Conservation (phyloP, 2,329 filamentous ascomycete genomes). For the Daldinia eschscholtzii region DNA sequence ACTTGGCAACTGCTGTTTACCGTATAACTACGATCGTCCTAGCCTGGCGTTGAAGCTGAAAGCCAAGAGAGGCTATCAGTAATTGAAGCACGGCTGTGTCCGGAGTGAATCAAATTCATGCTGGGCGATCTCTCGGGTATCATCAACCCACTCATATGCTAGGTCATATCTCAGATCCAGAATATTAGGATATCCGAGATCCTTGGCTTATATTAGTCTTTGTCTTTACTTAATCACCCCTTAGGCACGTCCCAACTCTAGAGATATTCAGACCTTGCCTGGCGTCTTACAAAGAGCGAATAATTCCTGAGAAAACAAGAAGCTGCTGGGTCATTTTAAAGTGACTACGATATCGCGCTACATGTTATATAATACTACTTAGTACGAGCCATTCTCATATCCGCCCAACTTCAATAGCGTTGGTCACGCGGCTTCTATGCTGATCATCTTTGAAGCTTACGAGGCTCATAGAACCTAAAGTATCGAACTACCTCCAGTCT, state of each 20-base stretch:
- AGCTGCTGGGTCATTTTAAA: not conserved
- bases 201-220: not conserved
- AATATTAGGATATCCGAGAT: not conserved
- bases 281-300: not conserved
- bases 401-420: not conserved
- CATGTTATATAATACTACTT: not conserved
- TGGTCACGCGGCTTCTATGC: not conserved
- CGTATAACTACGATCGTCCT: slow-evolving; percentile 2
- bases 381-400: not conserved
- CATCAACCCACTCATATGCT: not conserved
- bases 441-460: not conserved
- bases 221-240: not conserved
- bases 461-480: too few species aligned
- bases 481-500: too few species aligned
- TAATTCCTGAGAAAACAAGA: not conserved
- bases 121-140: not conserved
- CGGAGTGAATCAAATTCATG: not conserved
- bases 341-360: not conserved
- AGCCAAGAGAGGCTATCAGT: not conserved
- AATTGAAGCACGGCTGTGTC: not conserved
- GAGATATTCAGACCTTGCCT: not conserved
- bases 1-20: slow-evolving; percentile 10
- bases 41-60: slow-evolving; percentile 6
- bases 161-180: not conserved
- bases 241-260: not conserved